A percentile compares a stretch with the other conserved stretches of the same genome.
Evolutionary conservation across 306 rosid genomes (phyloP).

Genomic region (Abrus precatorius): DNA sequence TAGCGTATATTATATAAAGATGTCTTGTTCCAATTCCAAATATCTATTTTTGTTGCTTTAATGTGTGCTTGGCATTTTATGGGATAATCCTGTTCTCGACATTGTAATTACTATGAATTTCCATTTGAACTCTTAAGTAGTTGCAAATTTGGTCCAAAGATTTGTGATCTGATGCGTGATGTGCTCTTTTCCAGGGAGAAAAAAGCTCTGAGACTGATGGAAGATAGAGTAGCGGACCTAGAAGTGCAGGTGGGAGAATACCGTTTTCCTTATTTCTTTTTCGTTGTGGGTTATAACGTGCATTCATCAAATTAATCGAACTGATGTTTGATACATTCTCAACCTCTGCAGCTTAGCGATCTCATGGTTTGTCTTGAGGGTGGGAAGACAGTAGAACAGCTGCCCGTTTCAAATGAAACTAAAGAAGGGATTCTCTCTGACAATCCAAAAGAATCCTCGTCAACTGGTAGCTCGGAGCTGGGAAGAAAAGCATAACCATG

Average conservation of each 20-base stretch:
- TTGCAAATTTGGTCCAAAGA: slow-evolving; percentile 24
- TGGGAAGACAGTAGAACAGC: slow-evolving; percentile 57
- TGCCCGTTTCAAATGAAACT: slow-evolving; percentile 47
- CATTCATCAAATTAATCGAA: slow-evolving; percentile 39
- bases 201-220: slow-evolving; percentile 51
- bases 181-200: slow-evolving; percentile 63
- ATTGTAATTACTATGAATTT: slow-evolving; percentile 32
- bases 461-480: slow-evolving; percentile 43
- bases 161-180: slow-evolving; percentile 35
- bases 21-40: slow-evolving; percentile 28
- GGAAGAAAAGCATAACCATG: slow-evolving; percentile 37
- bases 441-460: slow-evolving; percentile 48
- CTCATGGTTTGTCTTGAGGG: slow-evolving; percentile 77
- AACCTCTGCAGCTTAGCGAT: slow-evolving; percentile 68
- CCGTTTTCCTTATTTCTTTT: background rate
- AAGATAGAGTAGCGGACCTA: slow-evolving; percentile 59
- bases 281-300: background rate
- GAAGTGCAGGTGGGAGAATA: slow-evolving; percentile 76
- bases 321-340: slow-evolving; percentile 30
- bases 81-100: slow-evolving; percentile 18
- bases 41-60: slow-evolving; percentile 28
- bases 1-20: background rate
- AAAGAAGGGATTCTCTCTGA: slow-evolving; percentile 51
- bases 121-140: slow-evolving; percentile 21
- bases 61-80: slow-evolving; percentile 20